Evolutionary conservation across 345 rosid species (phyloP).

Genomic region (Lagerstroemia speciosa): DNA sequence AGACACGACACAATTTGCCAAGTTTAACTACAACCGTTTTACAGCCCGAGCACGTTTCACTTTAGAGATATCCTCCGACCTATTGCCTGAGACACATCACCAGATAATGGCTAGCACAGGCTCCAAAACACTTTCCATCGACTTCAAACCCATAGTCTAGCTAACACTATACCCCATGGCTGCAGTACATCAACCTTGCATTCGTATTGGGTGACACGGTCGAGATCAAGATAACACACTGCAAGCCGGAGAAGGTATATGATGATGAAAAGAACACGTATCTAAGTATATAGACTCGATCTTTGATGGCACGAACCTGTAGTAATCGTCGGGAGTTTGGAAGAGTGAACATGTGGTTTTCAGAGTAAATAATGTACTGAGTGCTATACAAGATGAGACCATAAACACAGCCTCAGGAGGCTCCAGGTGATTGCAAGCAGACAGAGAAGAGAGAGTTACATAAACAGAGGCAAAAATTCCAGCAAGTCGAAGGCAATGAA

Average conservation of each 20-base stretch:
- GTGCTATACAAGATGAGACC: conserved; percentile 5
- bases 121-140: too few species aligned
- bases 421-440: neutral
- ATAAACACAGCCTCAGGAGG: neutral
- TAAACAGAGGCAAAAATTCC: neutral
- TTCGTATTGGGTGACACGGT: too few species aligned
- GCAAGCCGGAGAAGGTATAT: neutral
- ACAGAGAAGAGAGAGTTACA: neutral
- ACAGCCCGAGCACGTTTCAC: too few species aligned
- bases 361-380: neutral
- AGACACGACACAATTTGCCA: too few species aligned
- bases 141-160: too few species aligned
- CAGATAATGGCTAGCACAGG: too few species aligned
- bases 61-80: too few species aligned
- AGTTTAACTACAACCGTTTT: too few species aligned
- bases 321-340: neutral
- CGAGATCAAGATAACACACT: too few species aligned
- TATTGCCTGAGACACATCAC: too few species aligned
- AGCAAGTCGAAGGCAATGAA: conserved; percentile 3
- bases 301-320: neutral
- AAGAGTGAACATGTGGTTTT: neutral
- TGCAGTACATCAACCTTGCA: too few species aligned
- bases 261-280: neutral
- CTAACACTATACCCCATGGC: too few species aligned
- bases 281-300: neutral